phyloP scores from a whole-genome alignment of 352 stramenopile species.

The Phytophthora uliginosa region DNA sequence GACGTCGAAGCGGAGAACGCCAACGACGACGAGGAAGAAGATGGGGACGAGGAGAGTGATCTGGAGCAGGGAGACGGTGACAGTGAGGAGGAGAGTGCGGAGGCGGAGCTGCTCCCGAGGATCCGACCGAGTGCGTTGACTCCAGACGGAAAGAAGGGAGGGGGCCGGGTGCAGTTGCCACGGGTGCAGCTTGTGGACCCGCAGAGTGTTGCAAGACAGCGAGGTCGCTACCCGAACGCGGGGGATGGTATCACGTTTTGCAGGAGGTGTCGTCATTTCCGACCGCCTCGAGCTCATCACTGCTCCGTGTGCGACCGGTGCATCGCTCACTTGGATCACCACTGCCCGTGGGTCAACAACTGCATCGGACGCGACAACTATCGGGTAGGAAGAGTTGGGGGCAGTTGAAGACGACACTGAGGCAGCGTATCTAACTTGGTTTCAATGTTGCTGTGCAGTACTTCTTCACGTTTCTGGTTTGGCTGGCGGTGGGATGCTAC shows the following conservation, averaged over 20 bases:
- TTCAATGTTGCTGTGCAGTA: slow-evolving; percentile 49
- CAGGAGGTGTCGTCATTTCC: slow-evolving; percentile 57
- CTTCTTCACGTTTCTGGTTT: slow-evolving; percentile 83
- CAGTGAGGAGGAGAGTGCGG: slow-evolving; percentile 10
- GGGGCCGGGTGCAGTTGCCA: slow-evolving; percentile 26
- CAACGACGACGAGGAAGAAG: slow-evolving; percentile 23
- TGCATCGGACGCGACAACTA: slow-evolving; percentile 98
- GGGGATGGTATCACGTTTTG: slow-evolving; percentile 55
- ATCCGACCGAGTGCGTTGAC: slow-evolving; percentile 34
- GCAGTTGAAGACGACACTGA: neutral
- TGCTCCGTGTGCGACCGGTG: slow-evolving; percentile 91
- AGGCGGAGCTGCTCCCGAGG: slow-evolving; percentile 34
- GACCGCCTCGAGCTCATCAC: slow-evolving; percentile 65
- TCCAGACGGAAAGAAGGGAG: slow-evolving; percentile 14
- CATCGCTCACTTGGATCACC: slow-evolving; percentile 98
- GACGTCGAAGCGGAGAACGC: slow-evolving; percentile 26
- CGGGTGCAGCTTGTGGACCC: slow-evolving; percentile 44
- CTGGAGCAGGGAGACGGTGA: slow-evolving; percentile 22
- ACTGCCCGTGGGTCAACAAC: slow-evolving; percentile 99
- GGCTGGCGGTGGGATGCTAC: slow-evolving; percentile 62
- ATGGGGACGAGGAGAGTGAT: slow-evolving; percentile 6
- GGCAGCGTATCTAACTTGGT: neutral
- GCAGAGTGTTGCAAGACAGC: slow-evolving; percentile 45
- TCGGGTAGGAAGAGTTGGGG: slow-evolving; percentile 57
- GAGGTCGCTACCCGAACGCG: slow-evolving; percentile 20